Base-by-base conservation (phyloP, 495 filamentous ascomycete species). In the Cercophora samala region DNA sequence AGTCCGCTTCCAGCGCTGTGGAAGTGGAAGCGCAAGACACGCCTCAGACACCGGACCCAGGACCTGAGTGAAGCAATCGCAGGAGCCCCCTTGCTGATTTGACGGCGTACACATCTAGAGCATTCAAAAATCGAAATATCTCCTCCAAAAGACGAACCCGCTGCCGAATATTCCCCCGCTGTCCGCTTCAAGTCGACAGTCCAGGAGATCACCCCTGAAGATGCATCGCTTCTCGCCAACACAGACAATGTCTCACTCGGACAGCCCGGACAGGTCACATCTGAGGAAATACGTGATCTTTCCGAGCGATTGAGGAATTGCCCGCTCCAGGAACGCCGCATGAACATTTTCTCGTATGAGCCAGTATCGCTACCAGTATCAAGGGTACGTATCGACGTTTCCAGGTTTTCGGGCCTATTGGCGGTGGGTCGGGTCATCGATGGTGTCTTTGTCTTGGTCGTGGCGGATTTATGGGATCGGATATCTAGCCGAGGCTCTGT, bases 341-440 rank as follows among this genome's bases (percentile, higher is more conserved):
- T 93, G 78, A 90, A 88, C 68, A 90, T 92, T 71, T 96, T 91
- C 75, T 87, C 87, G 5, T 97, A 93, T 75, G 93, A 96, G 70
- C 88, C 93, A 24, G 85, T 96, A 54, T 97, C 93, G 51, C 79
- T 97, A 42, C 93, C 93, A n/a, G 81, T 87, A 25, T 96, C 92
- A 32, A 87, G 91, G 79, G 93, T 94, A 87, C 74, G 91, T 85
- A 26, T 25, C 69, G 64, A 24, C 24, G 3, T 61, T 51, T 52
- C 8, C 63, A 26, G 29, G 22, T 23, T 54, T 17, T 65, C 46
- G 29, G 53, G 46, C 37, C 42, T 46, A 29, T 51, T 18, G 23
- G 54, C 21, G 63, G 55, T 62, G 64, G 64, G 29, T 19, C 8
- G 8, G 6, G 13, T 62, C 8, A 25, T 32, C 17, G n/a, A 69